Conservation (phyloP, 805 yeast genomes). For the Kuraishia ogatae region DNA sequence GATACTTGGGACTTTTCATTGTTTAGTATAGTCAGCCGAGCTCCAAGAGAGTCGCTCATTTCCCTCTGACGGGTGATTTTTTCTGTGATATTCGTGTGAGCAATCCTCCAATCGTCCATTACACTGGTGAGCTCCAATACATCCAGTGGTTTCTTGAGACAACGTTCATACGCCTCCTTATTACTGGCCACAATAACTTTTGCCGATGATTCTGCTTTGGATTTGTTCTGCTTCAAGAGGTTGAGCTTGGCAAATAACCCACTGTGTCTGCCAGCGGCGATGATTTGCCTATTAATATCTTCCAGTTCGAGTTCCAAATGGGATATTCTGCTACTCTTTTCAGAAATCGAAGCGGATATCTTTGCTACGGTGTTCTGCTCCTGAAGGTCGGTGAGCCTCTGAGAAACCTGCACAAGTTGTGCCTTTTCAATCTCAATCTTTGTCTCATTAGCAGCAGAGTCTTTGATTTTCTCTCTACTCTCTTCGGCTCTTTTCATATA, state of each 20-base stretch:
- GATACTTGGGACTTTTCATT: neutral
- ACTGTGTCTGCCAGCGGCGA: conserved; percentile 45
- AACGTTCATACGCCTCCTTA: neutral
- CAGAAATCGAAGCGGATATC: conserved; percentile 26
- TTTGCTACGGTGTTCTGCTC: conserved; percentile 17
- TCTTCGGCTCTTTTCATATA: conserved; percentile 25
- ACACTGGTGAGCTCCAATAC: neutral
- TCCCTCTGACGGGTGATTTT: conserved; percentile 6
- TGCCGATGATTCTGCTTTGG: conserved; percentile 11
- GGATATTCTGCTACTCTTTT: conserved; percentile 27
- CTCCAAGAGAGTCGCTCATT: conserved; percentile 3
- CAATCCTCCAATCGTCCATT: neutral
- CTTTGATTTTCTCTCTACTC: conserved; percentile 28
- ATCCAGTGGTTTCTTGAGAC: neutral
- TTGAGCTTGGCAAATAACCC: conserved; percentile 49
- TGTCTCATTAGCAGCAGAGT: conserved; percentile 32
- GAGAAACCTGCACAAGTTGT: conserved; percentile 28
- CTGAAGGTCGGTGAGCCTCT: conserved; percentile 23
- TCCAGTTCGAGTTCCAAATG: conserved; percentile 40
- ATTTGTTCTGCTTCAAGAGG: conserved; percentile 30
- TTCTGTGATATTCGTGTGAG: neutral
- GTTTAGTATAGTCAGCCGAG: neutral
- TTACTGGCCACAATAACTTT: conserved; percentile 8
- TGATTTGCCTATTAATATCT: conserved; percentile 37
- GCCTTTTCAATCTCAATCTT: conserved; percentile 37